Base-by-base conservation (phyloP, 73 alveolate species). In the Paramecium sonneborni region DNA sequence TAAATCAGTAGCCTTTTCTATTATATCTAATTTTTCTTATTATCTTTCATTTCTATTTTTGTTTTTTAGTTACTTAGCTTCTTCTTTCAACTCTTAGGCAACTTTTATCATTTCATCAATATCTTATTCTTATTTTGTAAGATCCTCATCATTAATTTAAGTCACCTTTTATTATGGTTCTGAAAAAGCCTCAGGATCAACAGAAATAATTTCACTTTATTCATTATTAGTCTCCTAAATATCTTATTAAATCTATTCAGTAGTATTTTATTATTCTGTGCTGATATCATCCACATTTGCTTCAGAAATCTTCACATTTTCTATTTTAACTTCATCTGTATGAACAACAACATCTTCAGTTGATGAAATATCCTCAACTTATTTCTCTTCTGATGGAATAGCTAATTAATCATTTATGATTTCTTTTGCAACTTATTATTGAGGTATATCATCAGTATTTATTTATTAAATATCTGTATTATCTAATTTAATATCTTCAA, bases 401-500 rank as follows among this genome's bases (percentile, higher is more conserved):
- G 68, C 15, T 52, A 52, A 18, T 52, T 52, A 52, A 52, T 52
- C 68, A 18, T 52, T 52, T 52, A 3, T 0, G 7, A 52, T 52
- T n/a, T 52, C 68, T 52, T 52, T 18, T 0, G 68, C 68, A 15
- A 3, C 20, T 18, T 15, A 52, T 52, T 52, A 52, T 52, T 52
- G 34, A 18, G 68, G 68, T n/a, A 62, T 62, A 14, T 62, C 84
- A 30, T 62, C 48, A 12, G 18, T 46, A 62, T 62, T 62, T 2
- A 30, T 32, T 0, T 21, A 62, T 7, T 24, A 30, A 7, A 62
- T 62, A 62, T 62, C 84, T 9, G 39, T 32, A 30, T 26, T 62
- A 62, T 62, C 84, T 62, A 62, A 62, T 62, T 62, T 62, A 62
- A 62, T 32, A 62, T 62, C 84, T 62, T 62, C 84, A 1, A 62